A percentile compares a stretch with the other conserved stretches of the same genome.
These are phyloP conservation scores for Zhuliangozyma parablackwelliae DNA, from an alignment of 1,139 yeast genomes.

Conservation along the genomic window DNA sequence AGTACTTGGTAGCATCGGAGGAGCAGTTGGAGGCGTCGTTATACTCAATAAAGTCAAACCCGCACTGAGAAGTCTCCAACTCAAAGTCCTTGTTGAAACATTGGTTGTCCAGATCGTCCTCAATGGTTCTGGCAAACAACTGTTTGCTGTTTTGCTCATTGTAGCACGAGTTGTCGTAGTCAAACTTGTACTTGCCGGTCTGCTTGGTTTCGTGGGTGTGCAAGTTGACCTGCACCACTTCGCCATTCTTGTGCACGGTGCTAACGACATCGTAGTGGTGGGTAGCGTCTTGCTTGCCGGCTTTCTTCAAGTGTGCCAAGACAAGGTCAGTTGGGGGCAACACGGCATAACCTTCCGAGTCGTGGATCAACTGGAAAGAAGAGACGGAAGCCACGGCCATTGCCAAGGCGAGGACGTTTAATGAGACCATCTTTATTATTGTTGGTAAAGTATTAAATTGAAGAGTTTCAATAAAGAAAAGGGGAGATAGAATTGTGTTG, in stretches of 20 bases:
- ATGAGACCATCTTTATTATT: slow-evolving; percentile 9
- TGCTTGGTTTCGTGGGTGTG: slow-evolving; percentile 10
- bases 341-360: slow-evolving; percentile 11
- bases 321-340: slow-evolving; percentile 14
- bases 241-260: slow-evolving; percentile 12
- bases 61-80: slow-evolving; percentile 12
- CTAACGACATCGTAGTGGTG: slow-evolving; percentile 12
- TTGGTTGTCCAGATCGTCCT: slow-evolving; percentile 6
- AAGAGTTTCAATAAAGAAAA: too few species aligned
- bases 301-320: slow-evolving; percentile 8
- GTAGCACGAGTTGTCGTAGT: slow-evolving; percentile 12
- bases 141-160: slow-evolving; percentile 5
- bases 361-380: slow-evolving; percentile 10
- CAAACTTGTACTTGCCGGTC: slow-evolving; percentile 10
- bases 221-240: slow-evolving; percentile 11
- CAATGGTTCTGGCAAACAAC: slow-evolving; percentile 10
- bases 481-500: too few species aligned
- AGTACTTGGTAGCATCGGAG: slow-evolving; percentile 10
- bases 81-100: slow-evolving; percentile 12
- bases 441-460: too few species aligned
- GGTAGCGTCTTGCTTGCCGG: slow-evolving; percentile 6
- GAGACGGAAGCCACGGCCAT: slow-evolving; percentile 5
- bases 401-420: slow-evolving; percentile 9
- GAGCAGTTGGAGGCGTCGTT: slow-evolving; percentile 11
- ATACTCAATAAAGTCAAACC: slow-evolving; percentile 12